Percentiles rank a stretch among this genome's conserved stretches.
These are phyloP conservation scores for Gossypium lobatum DNA, from an alignment of 441 rosid genomes.

Conservation along the genomic window DNA sequence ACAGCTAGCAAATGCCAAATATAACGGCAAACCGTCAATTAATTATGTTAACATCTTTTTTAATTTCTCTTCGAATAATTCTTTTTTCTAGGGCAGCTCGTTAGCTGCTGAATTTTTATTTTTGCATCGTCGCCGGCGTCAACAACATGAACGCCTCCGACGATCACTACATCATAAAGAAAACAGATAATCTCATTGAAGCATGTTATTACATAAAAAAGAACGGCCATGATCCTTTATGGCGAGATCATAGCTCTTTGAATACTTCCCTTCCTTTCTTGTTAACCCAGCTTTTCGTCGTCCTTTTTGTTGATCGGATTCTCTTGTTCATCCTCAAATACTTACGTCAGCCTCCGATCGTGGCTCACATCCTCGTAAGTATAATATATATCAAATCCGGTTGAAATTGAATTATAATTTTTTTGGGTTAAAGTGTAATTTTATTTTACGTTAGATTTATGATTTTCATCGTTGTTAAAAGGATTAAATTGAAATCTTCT, in stretches of 20 bases:
- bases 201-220: not conserved
- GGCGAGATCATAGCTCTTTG: constrained; percentile 11
- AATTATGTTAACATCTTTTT: too few species aligned
- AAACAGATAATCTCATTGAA: not conserved
- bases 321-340: constrained; percentile 16
- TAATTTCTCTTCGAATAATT: too few species aligned
- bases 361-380: constrained; percentile 29
- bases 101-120: too few species aligned
- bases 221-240: not conserved
- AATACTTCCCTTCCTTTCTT: constrained; percentile 23
- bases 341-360: constrained; percentile 27
- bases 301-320: constrained; percentile 15
- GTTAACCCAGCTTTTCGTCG: constrained; percentile 16
- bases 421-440: too few species aligned
- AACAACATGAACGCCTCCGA: not conserved
- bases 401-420: too few species aligned
- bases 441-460: too few species aligned
- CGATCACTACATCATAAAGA: not conserved
- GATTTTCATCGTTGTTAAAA: too few species aligned
- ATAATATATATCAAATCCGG: not conserved
- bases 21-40: too few species aligned
- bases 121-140: not conserved
- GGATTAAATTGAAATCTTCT: too few species aligned
- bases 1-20: too few species aligned
- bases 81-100: too few species aligned